Evolutionary conservation across 805 yeast genomes (phyloP), one percentile per base, ranked within the genome.

Genomic region (Saccharomyces mikatae): DNA sequence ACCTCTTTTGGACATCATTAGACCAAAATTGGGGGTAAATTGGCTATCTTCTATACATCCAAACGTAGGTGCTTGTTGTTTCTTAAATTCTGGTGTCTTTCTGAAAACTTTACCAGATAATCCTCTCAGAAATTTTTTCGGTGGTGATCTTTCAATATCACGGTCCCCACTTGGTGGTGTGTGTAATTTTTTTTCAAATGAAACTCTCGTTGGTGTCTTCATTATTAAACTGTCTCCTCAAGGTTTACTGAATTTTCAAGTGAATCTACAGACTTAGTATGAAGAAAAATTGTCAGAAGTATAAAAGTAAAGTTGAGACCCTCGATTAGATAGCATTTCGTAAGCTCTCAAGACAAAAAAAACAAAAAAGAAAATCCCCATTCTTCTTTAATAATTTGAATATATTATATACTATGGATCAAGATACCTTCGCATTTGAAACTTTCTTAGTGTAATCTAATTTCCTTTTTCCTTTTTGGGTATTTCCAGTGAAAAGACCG

Each of bases 141-240:
- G 56, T 1, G 56, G 55, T 2, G 63, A 52, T n/a, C 41, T 57
- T 17, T 52, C 54, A 4, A 36, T 41, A 6, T 61, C 66, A 47
- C 55, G 61, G 41, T 60, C 65, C 10, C 60, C 53, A 51, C 68
- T 67, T 27, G 73, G 73, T n/a, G 73, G 73, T 2, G 72, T 67
- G 51, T 68, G 73, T 5, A 66, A 50, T 26, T 58, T 60, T 55
- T 66, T 65, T 22, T 59, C 58, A 36, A 49, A 51, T 1, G 27
- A 24, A 24, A 41, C 36, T 24, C 57, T 52, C 1, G 56, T 54
- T 41, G 68, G 68, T 13, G 67, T 64, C 21, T 51, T 53, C 21
- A 58, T 44, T 14, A 51, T 47, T 56, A 51, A 51, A 29, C 14
- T 36, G 46, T 21, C 30, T 51, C n/a, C 13, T 26, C n/a, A 17